A percentile compares a stretch with the other conserved stretches of the same genome.
phyloP scores from a whole-genome alignment of 805 yeast genomes.

The Cyberlindnera maritima region DNA sequence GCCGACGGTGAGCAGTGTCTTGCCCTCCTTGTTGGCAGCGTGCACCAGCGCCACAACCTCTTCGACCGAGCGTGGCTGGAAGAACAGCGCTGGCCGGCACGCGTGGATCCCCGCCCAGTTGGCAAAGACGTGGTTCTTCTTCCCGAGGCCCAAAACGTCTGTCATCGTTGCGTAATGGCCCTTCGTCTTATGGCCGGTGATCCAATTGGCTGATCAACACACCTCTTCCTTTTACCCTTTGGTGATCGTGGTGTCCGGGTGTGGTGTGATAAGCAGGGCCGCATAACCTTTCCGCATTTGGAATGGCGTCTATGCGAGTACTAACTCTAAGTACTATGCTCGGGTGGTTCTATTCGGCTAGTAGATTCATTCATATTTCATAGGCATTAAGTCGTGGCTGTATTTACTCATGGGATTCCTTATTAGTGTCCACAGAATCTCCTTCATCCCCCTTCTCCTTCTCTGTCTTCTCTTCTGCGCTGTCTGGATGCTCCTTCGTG shows the following conservation, averaged over 20 bases:
- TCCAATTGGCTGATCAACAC: not conserved
- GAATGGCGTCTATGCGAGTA: no score
- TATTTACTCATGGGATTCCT: no score
- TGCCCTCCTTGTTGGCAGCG: constrained; percentile 54
- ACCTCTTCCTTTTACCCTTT: not conserved
- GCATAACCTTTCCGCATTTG: not conserved
- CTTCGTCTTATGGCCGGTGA: not conserved
- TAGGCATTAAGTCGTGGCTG: no score
- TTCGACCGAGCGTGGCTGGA: constrained; percentile 72
- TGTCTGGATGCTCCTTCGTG: not conserved
- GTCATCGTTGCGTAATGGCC: constrained; percentile 5
- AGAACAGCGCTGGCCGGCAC: constrained; percentile 71
- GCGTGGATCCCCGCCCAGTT: constrained; percentile 89
- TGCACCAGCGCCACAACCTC: constrained; percentile 67
- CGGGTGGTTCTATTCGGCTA: no score
- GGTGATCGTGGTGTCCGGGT: not conserved
- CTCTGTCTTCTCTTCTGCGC: not conserved
- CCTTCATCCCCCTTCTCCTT: no score
- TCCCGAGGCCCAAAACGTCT: constrained; percentile 26
- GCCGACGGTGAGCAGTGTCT: constrained; percentile 81
- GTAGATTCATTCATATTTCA: no score
- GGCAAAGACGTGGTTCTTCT: constrained; percentile 35
- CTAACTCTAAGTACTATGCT: no score
- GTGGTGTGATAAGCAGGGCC: not conserved
- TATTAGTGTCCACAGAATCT: no score